A percentile compares a stretch with the other conserved stretches of the same genome.
These are phyloP conservation scores for Voacanga thouarsii DNA, from an alignment of 257 asterid species.

Conservation along the genomic window DNA sequence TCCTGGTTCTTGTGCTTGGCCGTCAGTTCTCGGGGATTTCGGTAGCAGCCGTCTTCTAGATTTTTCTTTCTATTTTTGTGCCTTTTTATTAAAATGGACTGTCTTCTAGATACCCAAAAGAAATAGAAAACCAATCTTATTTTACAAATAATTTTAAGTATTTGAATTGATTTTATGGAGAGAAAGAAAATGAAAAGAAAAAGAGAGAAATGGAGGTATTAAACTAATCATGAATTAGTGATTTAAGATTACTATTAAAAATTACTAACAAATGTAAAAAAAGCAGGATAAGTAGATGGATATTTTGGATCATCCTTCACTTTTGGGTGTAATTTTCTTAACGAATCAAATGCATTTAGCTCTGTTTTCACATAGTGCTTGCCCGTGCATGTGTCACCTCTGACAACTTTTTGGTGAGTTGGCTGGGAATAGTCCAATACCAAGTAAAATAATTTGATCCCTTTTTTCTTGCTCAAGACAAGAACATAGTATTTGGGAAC, in stretches of 20 bases:
- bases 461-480: not conserved
- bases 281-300: not conserved
- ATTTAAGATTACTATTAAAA: too few relatives aligned
- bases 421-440: not conserved
- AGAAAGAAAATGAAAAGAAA: not conserved
- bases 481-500: not conserved
- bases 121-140: too few relatives aligned
- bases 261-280: too few relatives aligned
- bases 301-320: not conserved
- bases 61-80: not conserved
- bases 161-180: too few relatives aligned
- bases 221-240: too few relatives aligned
- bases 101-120: not conserved
- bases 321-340: not conserved
- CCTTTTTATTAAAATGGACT: not conserved
- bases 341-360: not conserved
- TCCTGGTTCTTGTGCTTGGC: not conserved
- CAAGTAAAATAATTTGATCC: not conserved
- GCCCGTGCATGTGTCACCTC: not conserved
- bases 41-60: conserved; percentile 2
- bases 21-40: too few relatives aligned
- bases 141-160: not conserved
- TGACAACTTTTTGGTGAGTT: not conserved
- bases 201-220: too few relatives aligned
- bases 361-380: not conserved